A percentile compares a stretch with the other conserved stretches of the same genome.
These are phyloP conservation scores for Saksenaea vasiformis DNA, from an alignment of 371 early-diverging fungal species.

Conservation along the genomic window DNA sequence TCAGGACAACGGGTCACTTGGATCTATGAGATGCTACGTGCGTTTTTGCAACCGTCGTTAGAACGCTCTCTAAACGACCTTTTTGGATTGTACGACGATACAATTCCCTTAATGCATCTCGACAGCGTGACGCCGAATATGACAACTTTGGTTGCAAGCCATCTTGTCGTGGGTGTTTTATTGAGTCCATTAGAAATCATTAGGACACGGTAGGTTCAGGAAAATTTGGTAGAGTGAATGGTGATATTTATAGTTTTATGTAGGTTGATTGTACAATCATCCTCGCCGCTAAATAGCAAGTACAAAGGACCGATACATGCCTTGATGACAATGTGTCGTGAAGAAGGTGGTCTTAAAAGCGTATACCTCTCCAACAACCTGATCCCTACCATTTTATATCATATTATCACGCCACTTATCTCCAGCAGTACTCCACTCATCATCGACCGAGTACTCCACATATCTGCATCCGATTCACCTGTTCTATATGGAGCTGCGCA, in stretches of 20 bases:
- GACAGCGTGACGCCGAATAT: conserved; percentile 62
- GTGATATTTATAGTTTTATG: not conserved
- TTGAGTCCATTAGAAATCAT: conserved; percentile 80
- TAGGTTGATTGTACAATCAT: conserved; percentile 73
- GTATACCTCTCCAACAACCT: conserved; percentile 73
- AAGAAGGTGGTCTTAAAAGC: conserved; percentile 77
- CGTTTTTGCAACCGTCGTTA: conserved; percentile 71
- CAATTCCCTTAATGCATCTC: conserved; percentile 70
- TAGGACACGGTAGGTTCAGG: conserved; percentile 56
- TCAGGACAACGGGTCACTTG: conserved; percentile 75
- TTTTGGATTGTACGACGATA: conserved; percentile 78
- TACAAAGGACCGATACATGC: conserved; percentile 76
- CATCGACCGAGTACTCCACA: conserved; percentile 66
- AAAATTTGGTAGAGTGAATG: not conserved
- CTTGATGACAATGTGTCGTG: conserved; percentile 66
- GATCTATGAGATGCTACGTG: conserved; percentile 71
- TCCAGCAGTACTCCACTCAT: conserved; percentile 66
- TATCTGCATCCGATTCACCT: conserved; percentile 68
- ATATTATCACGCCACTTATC: conserved; percentile 73
- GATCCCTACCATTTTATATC: conserved; percentile 77
- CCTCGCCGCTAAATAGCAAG: conserved; percentile 66
- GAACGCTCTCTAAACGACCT: conserved; percentile 75
- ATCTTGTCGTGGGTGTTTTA: conserved; percentile 66
- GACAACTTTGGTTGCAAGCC: conserved; percentile 68
- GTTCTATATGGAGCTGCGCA: conserved; percentile 66